A percentile compares a stretch with the other conserved stretches of the same genome.
Conservation (phyloP, 2,329 filamentous ascomycete genomes). For the Metarhizium sp. region DNA sequence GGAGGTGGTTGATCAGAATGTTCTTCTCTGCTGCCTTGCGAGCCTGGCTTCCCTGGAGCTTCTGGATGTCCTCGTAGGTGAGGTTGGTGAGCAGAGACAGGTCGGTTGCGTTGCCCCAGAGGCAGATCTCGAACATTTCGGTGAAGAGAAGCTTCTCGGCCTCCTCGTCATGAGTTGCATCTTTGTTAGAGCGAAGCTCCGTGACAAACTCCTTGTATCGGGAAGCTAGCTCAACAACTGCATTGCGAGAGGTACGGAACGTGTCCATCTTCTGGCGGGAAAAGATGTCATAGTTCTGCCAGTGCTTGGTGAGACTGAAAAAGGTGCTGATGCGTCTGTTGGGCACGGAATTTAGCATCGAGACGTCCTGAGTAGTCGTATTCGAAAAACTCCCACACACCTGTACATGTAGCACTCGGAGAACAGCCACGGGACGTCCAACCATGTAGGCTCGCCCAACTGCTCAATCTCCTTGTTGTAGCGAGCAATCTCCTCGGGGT, state of each 20-base stretch:
- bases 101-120: conserved; percentile 97
- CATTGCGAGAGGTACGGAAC: conserved; percentile 83
- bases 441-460: conserved; percentile 69
- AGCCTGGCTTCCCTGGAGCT: conserved; percentile 81
- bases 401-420: conserved; percentile 91
- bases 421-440: conserved; percentile 79
- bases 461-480: conserved; percentile 83
- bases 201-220: conserved; percentile 66
- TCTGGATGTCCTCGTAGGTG: conserved; percentile 93
- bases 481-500: conserved; percentile 64
- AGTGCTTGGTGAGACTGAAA: conserved; percentile 69
- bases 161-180: conserved; percentile 47
- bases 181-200: conserved; percentile 49
- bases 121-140: conserved; percentile 92
- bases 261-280: conserved; percentile 82
- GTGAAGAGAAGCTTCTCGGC: conserved; percentile 72
- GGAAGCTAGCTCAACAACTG: conserved; percentile 72
- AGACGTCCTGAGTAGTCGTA: not conserved
- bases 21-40: conserved; percentile 84
- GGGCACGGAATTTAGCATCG: not conserved
- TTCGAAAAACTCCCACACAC: conserved; percentile 25
- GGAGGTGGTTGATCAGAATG: conserved; percentile 81
- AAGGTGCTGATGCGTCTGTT: conserved; percentile 64
- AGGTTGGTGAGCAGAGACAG: conserved; percentile 82
- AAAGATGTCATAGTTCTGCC: conserved; percentile 88